Evolutionary conservation across 2,329 filamentous ascomycete genomes (phyloP), one percentile per base, ranked within the genome.

Genomic region (Rhytidhysteron rufulum): DNA sequence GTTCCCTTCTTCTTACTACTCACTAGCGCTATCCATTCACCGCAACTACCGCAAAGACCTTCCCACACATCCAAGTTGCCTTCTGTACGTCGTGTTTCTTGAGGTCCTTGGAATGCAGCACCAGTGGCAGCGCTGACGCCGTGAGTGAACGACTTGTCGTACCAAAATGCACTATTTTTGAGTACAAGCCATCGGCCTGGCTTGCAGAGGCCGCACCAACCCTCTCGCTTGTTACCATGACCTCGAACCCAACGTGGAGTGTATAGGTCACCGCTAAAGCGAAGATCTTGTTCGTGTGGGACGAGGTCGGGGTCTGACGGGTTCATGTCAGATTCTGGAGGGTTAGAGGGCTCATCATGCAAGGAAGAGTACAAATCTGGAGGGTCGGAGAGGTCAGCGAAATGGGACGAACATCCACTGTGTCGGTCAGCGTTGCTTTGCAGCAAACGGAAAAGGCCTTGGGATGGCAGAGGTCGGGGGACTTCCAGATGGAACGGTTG

Each of bases 1-100:
- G 87, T 94, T n/a, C 86, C 86, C 70, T 91, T 90, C 73, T 91
- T 91, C 70, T 91, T 91, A 62, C 83, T 88, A 68, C 85, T 90
- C 31, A 89, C 85, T 25, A 90, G 71, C 10, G 84, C 82, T 50
- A 90, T 83, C 86, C 86, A 90, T 45, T 88, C 84, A 50, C 83
- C 84, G 66, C 86, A 90, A 58, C 80, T 84, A 36, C 84, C 80
- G 56, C 86, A 91, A 5, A 88, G 72, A 2, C 84, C 86, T 59
- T 91, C 86, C 83, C 84, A 88, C 3, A 88, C 84, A 57, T 88
- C 86, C 3, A 86, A 80, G 55, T 88, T 90, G 29, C 85, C 83
- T 58, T 89, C 85, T 71, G 86, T 88, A 36, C 86, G 77, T 42
- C 86, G 74, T 17, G 81, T 86, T 55, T 88, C 78, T 45, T 85